These are phyloP conservation scores for Arbutus unedo DNA, from an alignment of 148 eudicot genomes.

Conservation along the genomic window DNA sequence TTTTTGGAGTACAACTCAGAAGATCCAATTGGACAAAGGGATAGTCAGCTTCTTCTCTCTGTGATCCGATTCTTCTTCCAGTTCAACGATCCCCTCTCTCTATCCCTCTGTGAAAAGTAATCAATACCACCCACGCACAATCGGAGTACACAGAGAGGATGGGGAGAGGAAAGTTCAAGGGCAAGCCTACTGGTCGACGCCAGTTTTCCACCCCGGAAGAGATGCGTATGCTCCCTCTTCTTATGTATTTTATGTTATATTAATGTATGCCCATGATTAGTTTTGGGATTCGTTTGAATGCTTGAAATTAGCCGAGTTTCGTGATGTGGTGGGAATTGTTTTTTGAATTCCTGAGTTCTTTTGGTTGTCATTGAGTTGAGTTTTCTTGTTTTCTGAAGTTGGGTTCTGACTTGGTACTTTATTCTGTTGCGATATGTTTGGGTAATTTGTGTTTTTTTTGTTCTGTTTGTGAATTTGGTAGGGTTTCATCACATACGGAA, in stretches of 20 bases:
- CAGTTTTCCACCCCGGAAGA: constrained; percentile 60
- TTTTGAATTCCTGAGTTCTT: not conserved
- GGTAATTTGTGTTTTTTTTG: not conserved
- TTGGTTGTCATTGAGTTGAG: not conserved
- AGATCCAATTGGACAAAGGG: not conserved
- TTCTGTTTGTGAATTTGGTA: not conserved
- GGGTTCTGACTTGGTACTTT: not conserved
- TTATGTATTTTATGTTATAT: not conserved
- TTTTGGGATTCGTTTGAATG: not conserved
- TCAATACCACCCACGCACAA: not conserved
- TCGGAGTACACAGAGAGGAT: constrained; percentile 16
- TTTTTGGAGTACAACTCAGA: not conserved
- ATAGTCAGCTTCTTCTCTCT: not conserved
- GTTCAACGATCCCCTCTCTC: not conserved
- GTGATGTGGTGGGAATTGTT: not conserved
- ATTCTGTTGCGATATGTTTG: not conserved
- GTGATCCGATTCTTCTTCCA: not conserved
- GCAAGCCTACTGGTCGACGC: constrained; percentile 71
- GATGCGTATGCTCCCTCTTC: constrained; percentile 30
- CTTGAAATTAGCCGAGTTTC: not conserved
- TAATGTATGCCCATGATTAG: too few species aligned
- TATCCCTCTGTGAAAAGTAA: not conserved
- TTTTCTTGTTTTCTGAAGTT: too few species aligned
- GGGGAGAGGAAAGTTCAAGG: constrained; percentile 74
- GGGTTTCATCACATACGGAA: not conserved